Conservation (phyloP, 2,329 filamentous ascomycete genomes). For the Alternaria sp. region DNA sequence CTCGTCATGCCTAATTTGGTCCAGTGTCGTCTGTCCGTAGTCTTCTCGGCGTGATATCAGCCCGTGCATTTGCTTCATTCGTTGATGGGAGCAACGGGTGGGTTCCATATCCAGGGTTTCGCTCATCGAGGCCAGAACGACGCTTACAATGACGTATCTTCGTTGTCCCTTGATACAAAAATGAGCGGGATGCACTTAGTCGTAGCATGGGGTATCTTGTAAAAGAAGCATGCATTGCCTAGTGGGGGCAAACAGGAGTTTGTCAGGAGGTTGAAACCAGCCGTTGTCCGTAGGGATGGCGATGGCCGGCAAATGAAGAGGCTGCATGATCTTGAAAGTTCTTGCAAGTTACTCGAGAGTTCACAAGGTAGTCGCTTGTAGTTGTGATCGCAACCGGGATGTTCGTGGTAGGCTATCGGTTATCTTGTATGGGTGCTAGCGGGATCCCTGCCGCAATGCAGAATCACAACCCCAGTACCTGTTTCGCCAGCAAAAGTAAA, state of each 20-base stretch:
- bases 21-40: constrained; percentile 13
- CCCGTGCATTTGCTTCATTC: constrained; percentile 24
- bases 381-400: constrained; percentile 23
- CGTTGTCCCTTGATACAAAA: constrained; percentile 13
- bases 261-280: constrained; percentile 11
- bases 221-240: constrained; percentile 32
- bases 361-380: constrained; percentile 27
- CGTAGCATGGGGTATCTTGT: constrained; percentile 28
- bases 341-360: constrained; percentile 23
- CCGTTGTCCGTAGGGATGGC: constrained; percentile 17
- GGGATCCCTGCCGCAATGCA: constrained; percentile 35
- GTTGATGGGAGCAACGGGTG: constrained; percentile 38
- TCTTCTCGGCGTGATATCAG: constrained; percentile 15
- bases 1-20: constrained; percentile 25
- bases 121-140: constrained; percentile 28
- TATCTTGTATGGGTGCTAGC: constrained; percentile 25
- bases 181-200: constrained; percentile 10
- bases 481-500: constrained; percentile 30
- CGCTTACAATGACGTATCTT: constrained; percentile 41
- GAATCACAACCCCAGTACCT: constrained; percentile 24
- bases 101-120: constrained; percentile 25
- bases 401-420: constrained; percentile 29
- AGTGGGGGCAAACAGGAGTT: constrained; percentile 12
- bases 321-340: constrained; percentile 23
- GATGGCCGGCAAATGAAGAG: constrained; percentile 15